Percentiles rank a stretch among this genome's conserved stretches.
Evolutionary conservation across 257 asterid genomes (phyloP).

Genomic region (Marsdenia floribunda): DNA sequence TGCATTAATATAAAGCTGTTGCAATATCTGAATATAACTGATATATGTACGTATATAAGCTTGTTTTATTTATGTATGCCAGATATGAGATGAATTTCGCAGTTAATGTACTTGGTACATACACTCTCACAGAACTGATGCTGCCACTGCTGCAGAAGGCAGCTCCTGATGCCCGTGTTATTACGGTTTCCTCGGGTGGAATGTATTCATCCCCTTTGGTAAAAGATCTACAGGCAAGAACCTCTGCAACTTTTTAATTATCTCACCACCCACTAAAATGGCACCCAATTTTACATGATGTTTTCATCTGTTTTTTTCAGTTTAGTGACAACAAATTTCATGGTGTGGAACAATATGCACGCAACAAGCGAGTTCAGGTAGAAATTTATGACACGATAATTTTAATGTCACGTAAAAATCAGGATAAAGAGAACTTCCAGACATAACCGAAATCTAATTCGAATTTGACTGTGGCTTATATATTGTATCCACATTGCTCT

Average conservation of each 20-base stretch:
- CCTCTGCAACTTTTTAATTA: neutral
- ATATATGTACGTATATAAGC: neutral
- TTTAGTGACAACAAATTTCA: constrained; percentile 48
- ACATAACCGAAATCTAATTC: neutral
- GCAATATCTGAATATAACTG: constrained; percentile 9
- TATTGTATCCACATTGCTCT: no score
- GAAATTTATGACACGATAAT: neutral
- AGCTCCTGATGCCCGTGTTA: constrained; percentile 92
- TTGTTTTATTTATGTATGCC: constrained; percentile 6
- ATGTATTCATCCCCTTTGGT: constrained; percentile 84
- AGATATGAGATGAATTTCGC: constrained; percentile 87
- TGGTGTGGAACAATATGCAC: constrained; percentile 84
- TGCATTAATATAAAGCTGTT: neutral
- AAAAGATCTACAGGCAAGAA: constrained; percentile 60
- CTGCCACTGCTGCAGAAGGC: constrained; percentile 82
- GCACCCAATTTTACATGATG: constrained; percentile 1
- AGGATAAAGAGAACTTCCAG: no score
- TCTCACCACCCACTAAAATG: neutral
- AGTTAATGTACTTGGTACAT: constrained; percentile 83
- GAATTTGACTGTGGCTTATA: no score
- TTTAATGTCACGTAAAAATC: neutral
- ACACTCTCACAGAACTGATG: constrained; percentile 69
- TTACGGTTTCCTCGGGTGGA: constrained; percentile 92
- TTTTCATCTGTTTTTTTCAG: constrained; percentile 36
- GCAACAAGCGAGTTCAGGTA: constrained; percentile 94